Conservation (phyloP, 257 asterid genomes). For the Rhazya stricta region DNA sequence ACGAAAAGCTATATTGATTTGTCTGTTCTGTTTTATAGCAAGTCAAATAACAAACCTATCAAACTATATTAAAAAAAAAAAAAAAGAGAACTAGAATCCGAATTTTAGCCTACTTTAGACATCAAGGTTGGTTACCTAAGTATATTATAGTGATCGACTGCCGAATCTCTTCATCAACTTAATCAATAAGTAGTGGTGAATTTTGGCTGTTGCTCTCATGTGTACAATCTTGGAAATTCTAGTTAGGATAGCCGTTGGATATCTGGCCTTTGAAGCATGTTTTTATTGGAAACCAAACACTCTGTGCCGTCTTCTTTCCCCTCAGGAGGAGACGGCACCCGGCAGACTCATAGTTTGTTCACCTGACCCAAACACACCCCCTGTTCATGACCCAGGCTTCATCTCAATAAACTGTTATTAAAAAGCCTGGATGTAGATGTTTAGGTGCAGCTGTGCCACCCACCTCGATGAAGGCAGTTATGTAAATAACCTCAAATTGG, state of each 20-base stretch:
- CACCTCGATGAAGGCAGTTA: too few relatives aligned
- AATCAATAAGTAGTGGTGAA: too few relatives aligned
- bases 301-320: background rate
- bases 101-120: background rate
- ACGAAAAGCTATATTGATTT: too few relatives aligned
- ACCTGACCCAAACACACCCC: background rate
- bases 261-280: background rate
- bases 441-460: background rate
- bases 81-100: background rate
- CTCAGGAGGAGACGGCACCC: background rate
- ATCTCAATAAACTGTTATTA: too few relatives aligned
- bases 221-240: too few relatives aligned
- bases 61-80: background rate
- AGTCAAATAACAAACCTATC: background rate
- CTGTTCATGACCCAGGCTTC: background rate
- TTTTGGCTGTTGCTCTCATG: too few relatives aligned
- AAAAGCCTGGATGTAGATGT: too few relatives aligned
- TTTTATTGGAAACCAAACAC: background rate
- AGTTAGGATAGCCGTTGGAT: too few relatives aligned
- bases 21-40: too few relatives aligned
- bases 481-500: background rate
- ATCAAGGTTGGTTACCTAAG: background rate
- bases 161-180: too few relatives aligned
- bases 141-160: background rate
- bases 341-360: slow-evolving; percentile 3